These are phyloP conservation scores for Solanum lycopersicoides DNA, from an alignment of 257 asterid genomes.

Conservation along the genomic window DNA sequence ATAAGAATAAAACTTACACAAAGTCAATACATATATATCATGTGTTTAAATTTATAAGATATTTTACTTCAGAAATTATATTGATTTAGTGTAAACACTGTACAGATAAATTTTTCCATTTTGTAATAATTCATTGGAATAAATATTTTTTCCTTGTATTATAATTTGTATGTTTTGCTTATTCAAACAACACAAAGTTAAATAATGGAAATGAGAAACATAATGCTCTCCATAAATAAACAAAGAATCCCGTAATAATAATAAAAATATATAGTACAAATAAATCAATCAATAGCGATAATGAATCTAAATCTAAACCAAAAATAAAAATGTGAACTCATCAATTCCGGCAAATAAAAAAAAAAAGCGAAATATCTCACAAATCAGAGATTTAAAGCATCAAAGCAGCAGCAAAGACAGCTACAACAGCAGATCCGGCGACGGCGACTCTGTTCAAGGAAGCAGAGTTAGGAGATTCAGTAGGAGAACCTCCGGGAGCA, in stretches of 20 bases:
- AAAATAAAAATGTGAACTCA: not conserved
- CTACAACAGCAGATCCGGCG: slow-evolving; percentile 41
- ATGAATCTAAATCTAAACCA: not conserved
- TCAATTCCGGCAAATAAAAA: not conserved
- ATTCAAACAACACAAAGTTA: not conserved
- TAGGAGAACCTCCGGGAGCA: slow-evolving; percentile 21
- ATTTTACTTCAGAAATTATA: too few species aligned
- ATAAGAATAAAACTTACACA: too few species aligned
- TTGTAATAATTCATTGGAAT: too few species aligned
- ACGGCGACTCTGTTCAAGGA: slow-evolving; percentile 27
- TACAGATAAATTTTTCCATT: too few species aligned
- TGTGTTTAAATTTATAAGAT: too few species aligned
- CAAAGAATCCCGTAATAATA: not conserved
- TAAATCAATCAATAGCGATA: not conserved
- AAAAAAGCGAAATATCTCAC: not conserved
- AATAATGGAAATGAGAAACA: not conserved
- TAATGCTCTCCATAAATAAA: not conserved
- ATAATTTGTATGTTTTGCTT: not conserved
- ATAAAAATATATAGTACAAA: not conserved
- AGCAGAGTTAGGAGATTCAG: slow-evolving; percentile 19
- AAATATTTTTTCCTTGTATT: too few species aligned
- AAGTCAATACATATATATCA: too few species aligned
- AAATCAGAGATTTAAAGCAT: slow-evolving; percentile 19
- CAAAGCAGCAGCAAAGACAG: slow-evolving; percentile 25
- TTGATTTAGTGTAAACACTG: too few species aligned